These are phyloP conservation scores for Ceratocystis ficicola DNA, from an alignment of 2,329 filamentous ascomycete genomes.

Conservation along the genomic window DNA sequence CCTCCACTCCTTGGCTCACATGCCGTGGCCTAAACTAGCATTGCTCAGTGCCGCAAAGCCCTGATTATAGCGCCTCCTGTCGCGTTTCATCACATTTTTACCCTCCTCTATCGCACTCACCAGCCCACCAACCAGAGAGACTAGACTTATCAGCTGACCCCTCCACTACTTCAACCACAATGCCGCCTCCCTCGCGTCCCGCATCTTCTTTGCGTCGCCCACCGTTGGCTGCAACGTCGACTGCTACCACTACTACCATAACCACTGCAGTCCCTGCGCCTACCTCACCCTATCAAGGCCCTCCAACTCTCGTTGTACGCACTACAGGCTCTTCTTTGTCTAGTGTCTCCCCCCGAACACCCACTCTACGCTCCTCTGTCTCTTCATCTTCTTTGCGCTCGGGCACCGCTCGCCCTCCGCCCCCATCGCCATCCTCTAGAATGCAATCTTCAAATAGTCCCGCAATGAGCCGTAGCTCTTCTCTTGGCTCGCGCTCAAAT, in stretches of 20 bases:
- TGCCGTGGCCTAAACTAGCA: background rate
- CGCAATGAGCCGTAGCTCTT: slow-evolving; percentile 27
- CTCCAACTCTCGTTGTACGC: background rate
- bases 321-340: background rate
- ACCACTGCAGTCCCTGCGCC: slow-evolving; percentile 22
- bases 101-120: background rate
- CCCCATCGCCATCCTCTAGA: slow-evolving; percentile 32
- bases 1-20: background rate
- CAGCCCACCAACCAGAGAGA: no score
- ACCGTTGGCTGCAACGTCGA: slow-evolving; percentile 23
- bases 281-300: background rate
- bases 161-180: background rate
- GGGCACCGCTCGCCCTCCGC: slow-evolving; percentile 30
- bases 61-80: slow-evolving; percentile 11
- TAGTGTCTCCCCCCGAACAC: slow-evolving; percentile 15
- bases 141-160: background rate
- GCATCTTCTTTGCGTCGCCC: slow-evolving; percentile 16
- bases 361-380: slow-evolving; percentile 14
- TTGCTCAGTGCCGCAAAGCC: background rate
- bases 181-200: slow-evolving; percentile 18
- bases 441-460: slow-evolving; percentile 33
- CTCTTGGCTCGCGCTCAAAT: slow-evolving; percentile 33
- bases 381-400: slow-evolving; percentile 27
- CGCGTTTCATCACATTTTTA: background rate
- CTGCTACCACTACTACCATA: slow-evolving; percentile 19